Evolutionary conservation across 1,284 basidiomycete species (phyloP).

Genomic region (Austroboletus novae-zelandiae): DNA sequence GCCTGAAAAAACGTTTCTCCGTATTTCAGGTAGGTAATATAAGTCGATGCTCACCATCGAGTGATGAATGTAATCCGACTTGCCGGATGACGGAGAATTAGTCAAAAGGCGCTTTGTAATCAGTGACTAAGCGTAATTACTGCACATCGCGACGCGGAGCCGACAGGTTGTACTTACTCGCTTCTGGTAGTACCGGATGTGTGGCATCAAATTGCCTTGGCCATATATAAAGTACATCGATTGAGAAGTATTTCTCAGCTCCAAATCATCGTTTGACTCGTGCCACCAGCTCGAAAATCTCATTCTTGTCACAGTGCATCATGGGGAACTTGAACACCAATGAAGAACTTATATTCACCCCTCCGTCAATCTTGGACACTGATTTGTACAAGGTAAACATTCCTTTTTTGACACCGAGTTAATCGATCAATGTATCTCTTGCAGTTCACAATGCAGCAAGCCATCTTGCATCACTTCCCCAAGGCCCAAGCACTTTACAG

Average conservation of each 20-base stretch:
- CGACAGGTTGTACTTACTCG: no score
- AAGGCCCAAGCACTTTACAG: conserved; percentile 66
- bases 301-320: not conserved
- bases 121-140: not conserved
- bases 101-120: not conserved
- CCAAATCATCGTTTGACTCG: not conserved
- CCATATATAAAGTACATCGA: not conserved
- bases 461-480: conserved; percentile 81
- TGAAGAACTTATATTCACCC: conserved; percentile 14
- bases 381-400: conserved; percentile 87
- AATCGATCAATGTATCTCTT: not conserved
- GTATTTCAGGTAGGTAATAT: no score
- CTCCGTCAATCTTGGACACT: conserved; percentile 81
- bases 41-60: no score
- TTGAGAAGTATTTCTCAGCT: not conserved
- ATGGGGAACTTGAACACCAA: conserved; percentile 11
- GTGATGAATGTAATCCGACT: not conserved
- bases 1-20: conserved; percentile 38
- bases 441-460: conserved; percentile 97
- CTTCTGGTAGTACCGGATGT: no score
- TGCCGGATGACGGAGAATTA: not conserved
- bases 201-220: not conserved
- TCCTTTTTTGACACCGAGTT: not conserved
- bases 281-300: not conserved
- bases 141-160: no score